phyloP scores from a whole-genome alignment of 164 flowering plant species.

The Brasenia schreberi region DNA sequence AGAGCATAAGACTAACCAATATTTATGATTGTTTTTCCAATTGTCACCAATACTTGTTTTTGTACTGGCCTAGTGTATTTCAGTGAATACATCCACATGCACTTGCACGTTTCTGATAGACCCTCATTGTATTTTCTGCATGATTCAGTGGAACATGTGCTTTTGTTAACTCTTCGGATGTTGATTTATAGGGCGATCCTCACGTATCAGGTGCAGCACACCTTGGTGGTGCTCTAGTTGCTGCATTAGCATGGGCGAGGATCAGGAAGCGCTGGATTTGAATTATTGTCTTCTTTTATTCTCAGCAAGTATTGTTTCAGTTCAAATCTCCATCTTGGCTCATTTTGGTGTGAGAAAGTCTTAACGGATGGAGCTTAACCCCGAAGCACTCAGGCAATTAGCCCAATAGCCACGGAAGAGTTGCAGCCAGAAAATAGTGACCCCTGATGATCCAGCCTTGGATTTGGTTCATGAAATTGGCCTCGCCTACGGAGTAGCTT shows the following conservation, averaged over 20 bases:
- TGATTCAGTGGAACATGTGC: background rate
- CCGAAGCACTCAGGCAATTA: background rate
- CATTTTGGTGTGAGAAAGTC: background rate
- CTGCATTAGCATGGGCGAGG: slow-evolving; percentile 19
- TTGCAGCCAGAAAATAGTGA: background rate
- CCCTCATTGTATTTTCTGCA: background rate
- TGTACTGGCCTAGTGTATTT: background rate
- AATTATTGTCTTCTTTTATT: background rate
- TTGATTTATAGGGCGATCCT: slow-evolving; percentile 38
- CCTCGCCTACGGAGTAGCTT: too few species aligned
- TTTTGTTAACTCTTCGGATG: background rate
- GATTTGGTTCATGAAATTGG: too few species aligned
- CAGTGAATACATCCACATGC: background rate
- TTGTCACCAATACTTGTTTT: background rate
- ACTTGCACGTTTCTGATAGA: background rate
- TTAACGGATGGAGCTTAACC: background rate
- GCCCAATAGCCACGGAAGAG: background rate
- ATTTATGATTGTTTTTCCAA: background rate
- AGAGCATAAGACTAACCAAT: too few species aligned
- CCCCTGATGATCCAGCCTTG: too few species aligned
- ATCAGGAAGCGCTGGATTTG: slow-evolving; percentile 16
- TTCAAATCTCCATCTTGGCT: background rate
- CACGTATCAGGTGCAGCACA: slow-evolving; percentile 75
- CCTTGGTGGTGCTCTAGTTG: slow-evolving; percentile 71
- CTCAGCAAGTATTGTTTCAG: background rate